A percentile compares a stretch with the other conserved stretches of the same genome.
These are phyloP conservation scores for Aspergillus ostianus DNA, from an alignment of 495 filamentous ascomycete genomes.

Conservation along the genomic window DNA sequence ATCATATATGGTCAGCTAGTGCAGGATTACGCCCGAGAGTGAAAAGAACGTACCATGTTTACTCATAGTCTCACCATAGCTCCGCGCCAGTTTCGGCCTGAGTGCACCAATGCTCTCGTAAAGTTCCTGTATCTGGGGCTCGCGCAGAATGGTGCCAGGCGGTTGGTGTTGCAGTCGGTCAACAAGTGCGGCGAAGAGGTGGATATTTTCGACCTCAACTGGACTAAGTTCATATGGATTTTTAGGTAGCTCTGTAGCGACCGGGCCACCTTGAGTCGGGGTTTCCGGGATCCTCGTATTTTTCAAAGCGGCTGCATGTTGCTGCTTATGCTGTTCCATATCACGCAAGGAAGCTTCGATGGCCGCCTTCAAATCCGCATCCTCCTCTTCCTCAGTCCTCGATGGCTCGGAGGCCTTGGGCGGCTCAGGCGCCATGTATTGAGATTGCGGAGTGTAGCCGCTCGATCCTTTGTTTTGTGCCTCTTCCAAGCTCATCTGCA, in stretches of 20 bases:
- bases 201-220: conserved; percentile 95
- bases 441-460: conserved; percentile 68
- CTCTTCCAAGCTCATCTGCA: conserved; percentile 96
- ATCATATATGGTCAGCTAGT: conserved; percentile 25
- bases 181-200: conserved; percentile 90
- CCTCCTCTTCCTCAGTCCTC: conserved; percentile 55
- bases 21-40: neutral
- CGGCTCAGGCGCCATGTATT: conserved; percentile 36
- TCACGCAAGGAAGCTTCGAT: conserved; percentile 95
- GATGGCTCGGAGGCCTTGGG: conserved; percentile 16
- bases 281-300: conserved; percentile 46
- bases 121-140: conserved; percentile 96
- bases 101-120: conserved; percentile 94
- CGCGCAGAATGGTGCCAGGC: conserved; percentile 88
- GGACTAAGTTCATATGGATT: conserved; percentile 93
- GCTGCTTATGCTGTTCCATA: conserved; percentile 98
- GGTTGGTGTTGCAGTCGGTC: conserved; percentile 94
- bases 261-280: conserved; percentile 23
- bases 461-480: conserved; percentile 69
- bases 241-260: conserved; percentile 58
- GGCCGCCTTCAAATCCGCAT: conserved; percentile 90
- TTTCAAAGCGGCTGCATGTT: conserved; percentile 76
- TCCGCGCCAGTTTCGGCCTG: conserved; percentile 89
- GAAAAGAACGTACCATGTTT: conserved; percentile 74
- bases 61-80: conserved; percentile 99